Evolutionary conservation across 2,329 filamentous ascomycete species (phyloP).

Genomic region (Monosporascus sp.): DNA sequence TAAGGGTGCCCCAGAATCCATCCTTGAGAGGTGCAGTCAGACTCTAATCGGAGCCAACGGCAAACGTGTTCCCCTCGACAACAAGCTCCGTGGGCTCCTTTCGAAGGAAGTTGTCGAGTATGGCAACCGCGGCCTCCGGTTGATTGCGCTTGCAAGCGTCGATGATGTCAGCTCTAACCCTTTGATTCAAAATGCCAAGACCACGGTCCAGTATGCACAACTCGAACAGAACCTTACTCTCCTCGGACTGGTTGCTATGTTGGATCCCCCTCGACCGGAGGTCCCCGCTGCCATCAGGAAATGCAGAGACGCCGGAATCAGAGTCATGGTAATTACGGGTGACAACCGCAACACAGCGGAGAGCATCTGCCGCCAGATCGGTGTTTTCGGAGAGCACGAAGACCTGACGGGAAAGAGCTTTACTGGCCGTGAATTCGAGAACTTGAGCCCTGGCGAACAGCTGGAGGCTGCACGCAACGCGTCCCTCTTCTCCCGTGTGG

Average conservation of each 20-base stretch:
- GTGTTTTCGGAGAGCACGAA: slow-evolving; percentile 78
- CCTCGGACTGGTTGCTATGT: slow-evolving; percentile 89
- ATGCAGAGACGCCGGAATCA: slow-evolving; percentile 89
- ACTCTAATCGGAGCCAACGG: slow-evolving; percentile 73
- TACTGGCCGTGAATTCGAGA: slow-evolving; percentile 92
- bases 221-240: slow-evolving; percentile 94
- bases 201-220: slow-evolving; percentile 75
- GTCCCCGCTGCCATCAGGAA: slow-evolving; percentile 80
- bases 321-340: slow-evolving; percentile 95
- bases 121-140: slow-evolving; percentile 85
- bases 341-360: slow-evolving; percentile 98
- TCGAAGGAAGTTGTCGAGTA: slow-evolving; percentile 80
- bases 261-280: slow-evolving; percentile 92
- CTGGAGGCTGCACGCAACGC: slow-evolving; percentile 78
- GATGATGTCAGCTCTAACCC: slow-evolving; percentile 69
- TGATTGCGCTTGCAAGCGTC: slow-evolving; percentile 86
- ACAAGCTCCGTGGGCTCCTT: slow-evolving; percentile 64
- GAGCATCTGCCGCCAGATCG: slow-evolving; percentile 95
- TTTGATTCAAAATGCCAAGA: slow-evolving; percentile 69
- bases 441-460: slow-evolving; percentile 71
- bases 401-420: slow-evolving; percentile 88
- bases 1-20: slow-evolving; percentile 92
- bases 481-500: slow-evolving; percentile 91
- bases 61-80: slow-evolving; percentile 67
- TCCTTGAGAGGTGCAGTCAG: slow-evolving; percentile 87